Evolutionary conservation across 345 rosid genomes (phyloP), one percentile per base, ranked within the genome.

Genomic region (Eucalyptus tenuipes): DNA sequence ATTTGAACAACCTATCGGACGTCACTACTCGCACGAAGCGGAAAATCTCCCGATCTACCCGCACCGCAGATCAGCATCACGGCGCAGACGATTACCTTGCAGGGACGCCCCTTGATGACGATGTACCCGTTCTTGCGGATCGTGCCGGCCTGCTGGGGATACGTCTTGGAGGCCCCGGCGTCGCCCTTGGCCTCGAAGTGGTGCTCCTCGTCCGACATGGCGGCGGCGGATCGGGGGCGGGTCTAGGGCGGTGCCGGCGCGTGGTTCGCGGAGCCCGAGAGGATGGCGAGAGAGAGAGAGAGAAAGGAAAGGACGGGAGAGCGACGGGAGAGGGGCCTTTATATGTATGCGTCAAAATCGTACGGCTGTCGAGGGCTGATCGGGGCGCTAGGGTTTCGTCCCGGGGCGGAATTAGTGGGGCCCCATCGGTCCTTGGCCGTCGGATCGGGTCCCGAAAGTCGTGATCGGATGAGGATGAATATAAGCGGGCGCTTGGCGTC

Each of bases 181-280:
- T 88, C 90, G 22, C 50, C 90, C 85, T 86, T 88, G 85, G 90
- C 40, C 87, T 88, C 90, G 87, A 88, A 88, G 16, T 88, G 90
- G 85, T 88, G 90, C 87, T 88, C 90, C 90, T 88, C 90, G 90
- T 88, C 90, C 88, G 90, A 88, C 90, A 88, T 88, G 90, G 55
- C 52, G 66, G 82, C 29, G 64, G 48, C 31, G 81, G 48, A 44
- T 14, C 81, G 45, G 25, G 80, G 47, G 47, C 82, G 47, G 24
- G 82, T 75, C 40, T 20, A 3, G 45, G 45, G 82, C 45, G 27
- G 25, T 75, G 22, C 24, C 82, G 13, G 44, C 12, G 22, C 44
- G 44, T 4, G 20, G 24, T 68, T 68, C 80, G 7, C 13, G 40
- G 33, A 79, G 49, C 85, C 88, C 79, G 81, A 88, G 85, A 55